These are phyloP conservation scores for Angophora floribunda DNA, from an alignment of 345 rosid species.

Conservation along the genomic window DNA sequence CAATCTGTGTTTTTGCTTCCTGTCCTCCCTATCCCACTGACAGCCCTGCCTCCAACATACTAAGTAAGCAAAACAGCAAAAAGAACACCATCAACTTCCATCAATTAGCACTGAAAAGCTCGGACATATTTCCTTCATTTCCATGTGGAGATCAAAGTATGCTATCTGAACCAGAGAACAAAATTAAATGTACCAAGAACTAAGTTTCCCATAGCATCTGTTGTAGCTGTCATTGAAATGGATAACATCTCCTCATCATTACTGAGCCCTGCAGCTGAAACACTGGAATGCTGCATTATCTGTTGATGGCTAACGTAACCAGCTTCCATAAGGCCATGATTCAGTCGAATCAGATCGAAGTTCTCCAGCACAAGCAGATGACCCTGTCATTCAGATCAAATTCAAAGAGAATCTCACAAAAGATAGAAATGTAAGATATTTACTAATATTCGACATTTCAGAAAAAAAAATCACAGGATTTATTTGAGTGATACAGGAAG, in stretches of 20 bases:
- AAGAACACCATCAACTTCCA: not conserved
- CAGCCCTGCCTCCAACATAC: not conserved
- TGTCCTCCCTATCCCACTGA: not conserved
- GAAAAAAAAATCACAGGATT: not conserved
- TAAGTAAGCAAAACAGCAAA: not conserved
- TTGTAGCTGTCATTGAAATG: constrained; percentile 88
- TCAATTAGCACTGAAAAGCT: not conserved
- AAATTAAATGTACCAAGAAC: constrained; percentile 50
- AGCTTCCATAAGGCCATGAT: constrained; percentile 82
- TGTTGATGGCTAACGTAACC: constrained; percentile 53
- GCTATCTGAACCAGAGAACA: not conserved
- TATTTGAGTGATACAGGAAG: not conserved
- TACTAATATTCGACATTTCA: not conserved
- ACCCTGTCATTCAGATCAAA: constrained; percentile 40
- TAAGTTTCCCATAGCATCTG: constrained; percentile 59
- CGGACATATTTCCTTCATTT: not conserved
- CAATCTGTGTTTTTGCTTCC: not conserved
- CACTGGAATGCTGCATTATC: not conserved
- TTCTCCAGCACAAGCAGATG: constrained; percentile 79
- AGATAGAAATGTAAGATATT: not conserved
- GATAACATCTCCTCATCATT: constrained; percentile 33
- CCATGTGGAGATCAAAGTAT: not conserved
- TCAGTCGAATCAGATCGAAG: constrained; percentile 44
- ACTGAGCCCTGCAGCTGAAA: constrained; percentile 24
- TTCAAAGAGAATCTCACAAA: not conserved